Base-by-base conservation (phyloP, 2,329 filamentous ascomycete genomes). In the Sphaerulina musiva region DNA sequence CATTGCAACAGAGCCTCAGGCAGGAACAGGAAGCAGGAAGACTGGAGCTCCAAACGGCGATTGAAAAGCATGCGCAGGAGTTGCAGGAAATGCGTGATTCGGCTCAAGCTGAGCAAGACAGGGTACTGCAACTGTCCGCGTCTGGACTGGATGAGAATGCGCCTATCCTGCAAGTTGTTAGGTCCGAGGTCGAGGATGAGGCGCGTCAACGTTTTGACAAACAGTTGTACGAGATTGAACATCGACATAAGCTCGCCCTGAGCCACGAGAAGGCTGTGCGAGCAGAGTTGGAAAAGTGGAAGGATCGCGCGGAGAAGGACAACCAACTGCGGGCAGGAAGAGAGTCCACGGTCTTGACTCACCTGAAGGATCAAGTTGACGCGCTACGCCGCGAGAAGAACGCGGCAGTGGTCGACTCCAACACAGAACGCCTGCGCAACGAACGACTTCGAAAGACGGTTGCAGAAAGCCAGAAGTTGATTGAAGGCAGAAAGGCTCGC, bases 91-190 rank as follows among this genome's bases (percentile, higher is more conserved):
- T 11, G 11, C 39, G n/a, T 9, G 8, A 34, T 8, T 14, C 14
- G 8, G 39, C 32, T 23, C 14, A 42, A 31, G 20, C 38, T 3
- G 44, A 57, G 17, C 10, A 48, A 10, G 44, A 49, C 26, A 32
- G 26, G 9, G n/a, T 57, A 32, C 52, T 45, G 12, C 39, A 48
- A 29, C 20, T 44, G 14, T 40, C 52, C 14, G 54, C 55, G 17
- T 41, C 44, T 46, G 42, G 12, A 11, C 42, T 56, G 9, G 41
- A 36, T 9, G 8, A 39, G 17, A 53, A 56, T 8, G 20, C 47
- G 23, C 54, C 46, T 12, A 43, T 53, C 11, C 46, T 56, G 8
- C 41, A 50, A 31, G 50, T 42, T 12, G 54, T 36, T 20, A 46
- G 50, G 11, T 38, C 29, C 11, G 54, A 56, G 31, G 54, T 50